Base-by-base conservation (phyloP, 768 basidiomycete species). In the Kwoniella sp. region DNA sequence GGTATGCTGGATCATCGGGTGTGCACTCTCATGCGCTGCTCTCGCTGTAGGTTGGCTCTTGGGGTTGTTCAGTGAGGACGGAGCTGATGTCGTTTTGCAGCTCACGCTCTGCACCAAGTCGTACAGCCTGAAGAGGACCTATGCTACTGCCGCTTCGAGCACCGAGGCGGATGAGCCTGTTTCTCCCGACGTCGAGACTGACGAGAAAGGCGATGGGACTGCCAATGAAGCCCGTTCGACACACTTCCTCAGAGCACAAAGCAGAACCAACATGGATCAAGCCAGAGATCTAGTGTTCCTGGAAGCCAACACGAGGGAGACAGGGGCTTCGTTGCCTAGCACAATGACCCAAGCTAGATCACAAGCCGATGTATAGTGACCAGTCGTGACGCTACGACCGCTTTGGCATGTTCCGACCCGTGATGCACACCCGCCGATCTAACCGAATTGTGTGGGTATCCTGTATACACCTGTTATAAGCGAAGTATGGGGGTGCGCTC, bases 1-100 rank as follows among this genome's bases (percentile, higher is more conserved):
- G 62, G n/a, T 57, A 17, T 69, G 67, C 32, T 69, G 64, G 64
- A 60, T 66, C 19, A 59, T 63, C 22, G 60, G 54, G 44, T 56
- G 53, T 36, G 64, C 43, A 3, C 44, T 69, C 34, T 56, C 64
- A 23, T 44, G 59, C 14, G 44, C 38, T 27, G 51, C 54, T 23
- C 40, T 69, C 0, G 37, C 57, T 9, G 65, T 67, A 27, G 34
- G 65, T 56, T 25, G n/a, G 26, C 22, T 19, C 8, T 23, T 41
- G 19, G 23, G 1, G 17, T 32, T 23, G 38, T 26, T 25, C n/a
- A n/a, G n/a, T n/a, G n/a, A n/a, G 36, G 28, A 29, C 42, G 14
- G 19, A 36, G 34, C 11, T 46, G 10, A 32, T 41, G 7, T 25
- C 33, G 43, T 27, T 2, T 27, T 17, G 28, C 37, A 67, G 65